A percentile compares a stretch with the other conserved stretches of the same genome.
Evolutionary conservation across 805 yeast genomes (phyloP).

Genomic region (Candida michaelii): DNA sequence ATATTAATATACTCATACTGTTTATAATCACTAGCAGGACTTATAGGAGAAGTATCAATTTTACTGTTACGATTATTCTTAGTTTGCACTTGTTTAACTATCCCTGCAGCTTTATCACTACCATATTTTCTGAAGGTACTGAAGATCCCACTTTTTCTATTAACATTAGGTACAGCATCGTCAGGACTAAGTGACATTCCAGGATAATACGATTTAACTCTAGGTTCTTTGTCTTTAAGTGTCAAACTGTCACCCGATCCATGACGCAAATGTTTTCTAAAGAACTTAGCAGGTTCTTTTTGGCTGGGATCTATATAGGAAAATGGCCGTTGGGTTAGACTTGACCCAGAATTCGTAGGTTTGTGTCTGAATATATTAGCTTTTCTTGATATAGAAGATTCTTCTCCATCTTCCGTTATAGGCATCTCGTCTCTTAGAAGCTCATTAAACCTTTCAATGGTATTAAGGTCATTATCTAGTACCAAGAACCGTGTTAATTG

Average conservation of each 20-base stretch:
- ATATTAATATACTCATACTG: slow-evolving; percentile 12
- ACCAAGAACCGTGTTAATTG: slow-evolving; percentile 34
- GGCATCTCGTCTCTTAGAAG: slow-evolving; percentile 19
- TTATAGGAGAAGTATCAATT: slow-evolving; percentile 14
- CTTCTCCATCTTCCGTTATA: slow-evolving; percentile 9
- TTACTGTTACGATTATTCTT: slow-evolving; percentile 12
- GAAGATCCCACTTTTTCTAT: slow-evolving; percentile 34
- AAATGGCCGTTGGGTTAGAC: slow-evolving; percentile 32
- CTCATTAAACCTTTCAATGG: slow-evolving; percentile 49
- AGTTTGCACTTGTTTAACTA: slow-evolving; percentile 30
- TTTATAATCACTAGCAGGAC: slow-evolving; percentile 14
- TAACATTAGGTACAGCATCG: slow-evolving; percentile 5
- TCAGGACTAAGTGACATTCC: slow-evolving; percentile 18
- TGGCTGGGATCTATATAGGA: slow-evolving; percentile 37
- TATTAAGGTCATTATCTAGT: slow-evolving; percentile 46
- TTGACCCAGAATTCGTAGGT: slow-evolving; percentile 20
- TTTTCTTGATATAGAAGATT: slow-evolving; percentile 21
- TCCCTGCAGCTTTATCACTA: slow-evolving; percentile 39
- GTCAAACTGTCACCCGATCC: slow-evolving; percentile 25
- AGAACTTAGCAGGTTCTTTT: slow-evolving; percentile 41
- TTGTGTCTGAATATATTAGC: slow-evolving; percentile 29
- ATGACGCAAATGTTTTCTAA: slow-evolving; percentile 65
- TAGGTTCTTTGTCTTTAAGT: slow-evolving; percentile 2
- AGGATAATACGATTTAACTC: slow-evolving; percentile 16
- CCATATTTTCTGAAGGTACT: slow-evolving; percentile 43